These are phyloP conservation scores for Akanthomyces muscarius DNA, from an alignment of 2,329 filamentous ascomycete species.

Conservation along the genomic window DNA sequence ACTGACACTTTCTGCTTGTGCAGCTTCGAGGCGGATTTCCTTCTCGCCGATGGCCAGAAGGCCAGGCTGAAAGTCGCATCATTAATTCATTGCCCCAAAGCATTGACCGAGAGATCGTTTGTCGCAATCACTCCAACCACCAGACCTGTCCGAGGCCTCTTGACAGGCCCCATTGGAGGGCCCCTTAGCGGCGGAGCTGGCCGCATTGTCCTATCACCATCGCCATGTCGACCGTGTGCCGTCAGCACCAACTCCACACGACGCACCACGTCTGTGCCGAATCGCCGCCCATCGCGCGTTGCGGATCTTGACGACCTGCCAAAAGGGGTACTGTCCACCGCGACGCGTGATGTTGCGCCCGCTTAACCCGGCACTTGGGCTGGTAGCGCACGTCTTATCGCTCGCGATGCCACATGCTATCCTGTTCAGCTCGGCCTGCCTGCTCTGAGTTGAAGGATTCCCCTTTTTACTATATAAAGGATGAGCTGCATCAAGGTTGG, in stretches of 20 bases:
- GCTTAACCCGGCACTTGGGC: background rate
- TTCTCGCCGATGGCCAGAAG: background rate
- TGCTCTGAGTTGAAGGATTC: background rate
- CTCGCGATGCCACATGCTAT: background rate
- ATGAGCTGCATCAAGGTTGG: constrained; percentile 16
- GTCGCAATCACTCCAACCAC: background rate
- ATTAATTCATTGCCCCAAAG: background rate
- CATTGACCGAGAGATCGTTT: background rate
- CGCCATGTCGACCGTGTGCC: constrained; percentile 5
- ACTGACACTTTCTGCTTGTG: no score
- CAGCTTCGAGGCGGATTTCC: background rate
- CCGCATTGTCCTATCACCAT: constrained; percentile 11
- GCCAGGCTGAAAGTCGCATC: background rate
- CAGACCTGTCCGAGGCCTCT: background rate
- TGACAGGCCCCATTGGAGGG: background rate
- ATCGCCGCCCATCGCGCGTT: constrained; percentile 16
- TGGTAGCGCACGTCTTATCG: background rate
- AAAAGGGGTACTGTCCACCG: constrained; percentile 19
- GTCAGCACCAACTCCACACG: constrained; percentile 12
- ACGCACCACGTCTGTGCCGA: constrained; percentile 17
- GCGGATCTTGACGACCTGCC: constrained; percentile 22
- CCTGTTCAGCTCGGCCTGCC: background rate
- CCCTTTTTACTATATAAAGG: background rate
- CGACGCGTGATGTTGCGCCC: background rate
- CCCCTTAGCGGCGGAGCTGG: constrained; percentile 3